Base-by-base conservation (phyloP, 768 basidiomycete genomes). In the Amyloporia xantha region DNA sequence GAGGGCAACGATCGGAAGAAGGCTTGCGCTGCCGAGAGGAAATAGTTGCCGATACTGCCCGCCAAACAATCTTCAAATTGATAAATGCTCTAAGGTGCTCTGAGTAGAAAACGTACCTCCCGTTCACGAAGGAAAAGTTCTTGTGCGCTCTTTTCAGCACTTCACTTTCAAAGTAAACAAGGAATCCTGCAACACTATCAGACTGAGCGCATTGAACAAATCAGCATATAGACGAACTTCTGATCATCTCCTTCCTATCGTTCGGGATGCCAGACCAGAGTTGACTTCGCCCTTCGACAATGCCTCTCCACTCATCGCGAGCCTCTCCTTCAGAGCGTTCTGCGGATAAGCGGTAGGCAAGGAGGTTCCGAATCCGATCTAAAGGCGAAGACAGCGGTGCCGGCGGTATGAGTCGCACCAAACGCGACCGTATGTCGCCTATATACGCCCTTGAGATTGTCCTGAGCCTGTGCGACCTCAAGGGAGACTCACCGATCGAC, bases 1-100 rank as follows among this genome's bases (percentile, higher is more conserved):
- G 91, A 90, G 10, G 94, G 91, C 6, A 97, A 73, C 25, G 91
- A 95, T 4, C 91, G 84, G 60, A 97, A 91, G 68, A 97, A 92
- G 11, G 78, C 80, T 56, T 89, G 85, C 2, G 91, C 88, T 12
- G 89, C 91, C 5, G 91, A 86, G 21, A 97, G 72, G 62, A 95
- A 88, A 61, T 91, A 93, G 64, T 95, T 95, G 21, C 92, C 92
- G 21, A 93, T 80, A 55, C 87, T 89, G 52, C 15, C 19, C 26
- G 26, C n/a, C n/a, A n/a, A n/a, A n/a, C n/a, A n/a, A n/a, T n/a
- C n/a, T n/a, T n/a, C 15, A n/a, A n/a, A n/a, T n/a, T n/a, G n/a
- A n/a, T n/a, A n/a, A n/a, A n/a, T n/a, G n/a, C n/a, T 20, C n/a
- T n/a, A n/a, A n/a, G n/a, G n/a, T n/a, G n/a, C n/a, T n/a, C n/a